Conservation (phyloP, 1,284 basidiomycete genomes). For the Rhizoctonia solani region DNA sequence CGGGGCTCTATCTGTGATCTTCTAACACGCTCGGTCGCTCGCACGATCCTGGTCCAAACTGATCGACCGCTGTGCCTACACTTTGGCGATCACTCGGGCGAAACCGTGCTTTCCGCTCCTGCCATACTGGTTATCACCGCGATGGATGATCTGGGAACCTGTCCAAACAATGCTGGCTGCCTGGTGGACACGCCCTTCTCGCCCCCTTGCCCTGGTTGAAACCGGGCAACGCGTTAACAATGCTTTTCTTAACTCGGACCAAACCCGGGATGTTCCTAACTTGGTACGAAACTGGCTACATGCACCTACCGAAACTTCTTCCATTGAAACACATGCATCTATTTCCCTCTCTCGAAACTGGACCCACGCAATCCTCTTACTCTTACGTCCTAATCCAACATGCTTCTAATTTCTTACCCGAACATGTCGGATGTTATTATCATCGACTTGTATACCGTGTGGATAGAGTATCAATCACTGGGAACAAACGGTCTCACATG, state of each 20-base stretch:
- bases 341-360: neutral
- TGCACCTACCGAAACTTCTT: too few species aligned
- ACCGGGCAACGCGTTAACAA: neutral
- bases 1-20: too few species aligned
- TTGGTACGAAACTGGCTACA: too few species aligned
- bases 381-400: neutral
- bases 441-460: neutral
- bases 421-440: neutral
- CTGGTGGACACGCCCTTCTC: too few species aligned
- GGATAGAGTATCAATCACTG: slow-evolving; percentile 55
- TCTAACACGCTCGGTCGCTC: too few species aligned
- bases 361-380: neutral
- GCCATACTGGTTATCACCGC: neutral
- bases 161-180: too few species aligned
- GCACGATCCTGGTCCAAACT: too few species aligned
- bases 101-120: neutral
- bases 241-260: too few species aligned
- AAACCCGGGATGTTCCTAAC: too few species aligned
- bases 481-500: slow-evolving; percentile 71
- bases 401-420: neutral
- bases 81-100: neutral
- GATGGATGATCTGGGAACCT: neutral
- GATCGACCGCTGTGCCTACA: too few species aligned
- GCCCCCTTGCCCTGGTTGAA: neutral
- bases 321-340: too few species aligned